Percentiles rank a stretch among this genome's conserved stretches.
Conservation (phyloP, 805 yeast genomes). For the Ogataea paradorogensis region DNA sequence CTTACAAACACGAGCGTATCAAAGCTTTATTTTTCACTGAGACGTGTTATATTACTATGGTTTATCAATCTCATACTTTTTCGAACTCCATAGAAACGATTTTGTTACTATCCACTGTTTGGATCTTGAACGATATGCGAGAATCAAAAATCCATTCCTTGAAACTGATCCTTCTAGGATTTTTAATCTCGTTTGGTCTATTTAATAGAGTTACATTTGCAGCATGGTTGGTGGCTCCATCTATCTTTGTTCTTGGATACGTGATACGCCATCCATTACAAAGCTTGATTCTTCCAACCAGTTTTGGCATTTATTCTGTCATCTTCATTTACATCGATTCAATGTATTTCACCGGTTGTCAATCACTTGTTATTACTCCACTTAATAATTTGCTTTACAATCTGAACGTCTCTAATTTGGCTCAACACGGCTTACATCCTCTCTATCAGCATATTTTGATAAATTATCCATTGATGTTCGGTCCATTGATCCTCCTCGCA, state of each 20-base stretch:
- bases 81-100: constrained; percentile 82
- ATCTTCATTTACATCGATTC: constrained; percentile 57
- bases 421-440: constrained; percentile 81
- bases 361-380: constrained; percentile 59
- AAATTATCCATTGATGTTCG: constrained; percentile 77
- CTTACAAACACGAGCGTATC: constrained; percentile 33
- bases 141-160: not conserved
- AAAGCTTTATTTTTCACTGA: constrained; percentile 47
- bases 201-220: constrained; percentile 86
- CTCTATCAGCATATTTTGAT: constrained; percentile 68
- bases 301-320: constrained; percentile 37
- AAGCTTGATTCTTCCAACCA: constrained; percentile 32
- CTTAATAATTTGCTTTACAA: constrained; percentile 76
- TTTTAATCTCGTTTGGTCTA: constrained; percentile 58
- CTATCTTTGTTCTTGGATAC: constrained; percentile 42
- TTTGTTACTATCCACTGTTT: constrained; percentile 48
- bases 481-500: constrained; percentile 60
- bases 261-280: constrained; percentile 35
- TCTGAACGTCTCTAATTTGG: constrained; percentile 51
- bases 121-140: constrained; percentile 41
- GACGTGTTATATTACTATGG: constrained; percentile 68
- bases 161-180: constrained; percentile 40
- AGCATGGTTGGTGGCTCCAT: constrained; percentile 70
- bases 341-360: constrained; percentile 20
- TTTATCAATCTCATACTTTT: constrained; percentile 82